Percentiles rank a stretch among this genome's conserved stretches.
Evolutionary conservation across 257 asterid genomes (phyloP).

Genomic region (Catharanthus roseus): DNA sequence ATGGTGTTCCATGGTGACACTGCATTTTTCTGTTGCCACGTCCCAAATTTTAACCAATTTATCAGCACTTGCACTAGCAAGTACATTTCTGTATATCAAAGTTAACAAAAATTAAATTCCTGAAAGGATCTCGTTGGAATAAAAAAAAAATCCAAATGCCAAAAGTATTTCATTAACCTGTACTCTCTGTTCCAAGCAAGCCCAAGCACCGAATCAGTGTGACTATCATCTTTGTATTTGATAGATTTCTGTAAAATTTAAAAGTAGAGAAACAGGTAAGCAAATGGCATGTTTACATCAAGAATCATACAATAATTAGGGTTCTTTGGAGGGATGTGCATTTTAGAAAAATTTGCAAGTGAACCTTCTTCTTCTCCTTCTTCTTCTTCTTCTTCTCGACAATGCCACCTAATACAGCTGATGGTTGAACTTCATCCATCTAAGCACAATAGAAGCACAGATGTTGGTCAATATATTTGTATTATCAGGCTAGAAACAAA

Average conservation of each 20-base stretch:
- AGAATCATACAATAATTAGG: neutral
- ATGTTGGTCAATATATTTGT: neutral
- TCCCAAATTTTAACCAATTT: conserved; percentile 87
- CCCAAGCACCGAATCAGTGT: conserved; percentile 81
- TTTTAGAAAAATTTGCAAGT: conserved; percentile 6
- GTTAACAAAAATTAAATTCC: conserved; percentile 6
- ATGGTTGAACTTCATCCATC: conserved; percentile 92
- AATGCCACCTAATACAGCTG: conserved; percentile 68
- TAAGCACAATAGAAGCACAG: conserved; percentile 23
- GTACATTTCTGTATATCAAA: conserved; percentile 57
- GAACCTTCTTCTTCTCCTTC: conserved; percentile 64
- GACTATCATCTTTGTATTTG: conserved; percentile 78
- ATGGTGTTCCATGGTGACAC: conserved; percentile 68
- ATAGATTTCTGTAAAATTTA: conserved; percentile 45
- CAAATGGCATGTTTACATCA: neutral
- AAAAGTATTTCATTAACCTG: conserved; percentile 37
- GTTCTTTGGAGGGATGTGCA: neutral
- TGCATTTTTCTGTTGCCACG: conserved; percentile 66
- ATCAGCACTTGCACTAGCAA: conserved; percentile 95
- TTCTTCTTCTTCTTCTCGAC: conserved; percentile 62
- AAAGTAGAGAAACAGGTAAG: neutral
- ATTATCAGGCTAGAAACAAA: neutral
- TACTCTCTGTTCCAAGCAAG: conserved; percentile 95
- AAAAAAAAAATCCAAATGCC: conserved; percentile 8
- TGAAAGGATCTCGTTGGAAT: neutral